Evolutionary conservation across 768 basidiomycete species (phyloP).

Genomic region (Boletus coccyginus): DNA sequence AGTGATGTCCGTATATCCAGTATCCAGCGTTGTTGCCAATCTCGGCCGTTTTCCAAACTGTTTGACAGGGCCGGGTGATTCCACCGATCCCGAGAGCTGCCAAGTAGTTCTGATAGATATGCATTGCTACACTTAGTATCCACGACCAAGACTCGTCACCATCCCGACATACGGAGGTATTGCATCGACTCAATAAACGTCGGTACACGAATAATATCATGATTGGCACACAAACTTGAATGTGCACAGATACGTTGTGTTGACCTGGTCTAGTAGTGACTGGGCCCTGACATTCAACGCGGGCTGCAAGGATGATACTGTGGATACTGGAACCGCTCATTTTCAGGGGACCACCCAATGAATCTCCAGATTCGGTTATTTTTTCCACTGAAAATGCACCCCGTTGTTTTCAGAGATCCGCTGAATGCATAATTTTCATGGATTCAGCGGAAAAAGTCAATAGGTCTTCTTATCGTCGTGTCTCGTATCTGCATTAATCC

Average conservation of each 20-base stretch:
- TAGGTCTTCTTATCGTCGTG: background rate
- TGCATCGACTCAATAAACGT: no score
- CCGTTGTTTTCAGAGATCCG: background rate
- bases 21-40: background rate
- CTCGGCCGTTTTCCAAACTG: background rate
- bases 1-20: background rate
- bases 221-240: no score
- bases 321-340: background rate
- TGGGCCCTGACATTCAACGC: no score
- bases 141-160: no score
- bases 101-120: no score
- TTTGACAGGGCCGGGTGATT: background rate
- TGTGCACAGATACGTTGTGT: no score
- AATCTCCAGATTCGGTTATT: background rate
- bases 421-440: background rate
- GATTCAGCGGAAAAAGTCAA: background rate
- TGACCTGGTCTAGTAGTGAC: no score
- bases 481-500: background rate
- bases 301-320: no score
- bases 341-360: background rate
- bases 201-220: no score
- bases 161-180: no score
- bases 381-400: background rate
- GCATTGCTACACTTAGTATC: no score
- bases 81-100: no score